Evolutionary conservation across 192 early-diverging fungal species (phyloP).

Genomic region (Mortierella antarctica): DNA sequence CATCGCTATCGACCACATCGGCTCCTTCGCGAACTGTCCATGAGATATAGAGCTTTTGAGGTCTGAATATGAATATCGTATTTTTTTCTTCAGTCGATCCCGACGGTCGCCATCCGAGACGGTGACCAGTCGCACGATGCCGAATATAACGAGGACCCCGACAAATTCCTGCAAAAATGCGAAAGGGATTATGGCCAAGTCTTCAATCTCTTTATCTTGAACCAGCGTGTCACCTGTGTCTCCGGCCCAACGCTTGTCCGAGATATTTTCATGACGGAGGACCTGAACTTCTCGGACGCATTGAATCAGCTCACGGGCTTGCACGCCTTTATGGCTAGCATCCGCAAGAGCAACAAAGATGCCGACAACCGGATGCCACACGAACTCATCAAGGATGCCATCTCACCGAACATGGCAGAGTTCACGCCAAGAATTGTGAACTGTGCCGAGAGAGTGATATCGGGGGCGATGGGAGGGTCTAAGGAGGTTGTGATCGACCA

Average conservation of each 20-base stretch:
- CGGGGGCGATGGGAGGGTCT: constrained; percentile 18
- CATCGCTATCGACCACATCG: no score
- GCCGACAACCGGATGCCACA: constrained; percentile 11
- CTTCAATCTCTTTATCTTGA: constrained; percentile 24
- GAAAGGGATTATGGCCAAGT: constrained; percentile 32
- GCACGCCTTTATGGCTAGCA: constrained; percentile 1
- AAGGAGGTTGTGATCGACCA: constrained; percentile 20
- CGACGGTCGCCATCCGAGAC: constrained; percentile 11
- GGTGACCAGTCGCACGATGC: constrained; percentile 34
- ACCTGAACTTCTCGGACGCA: constrained; percentile 23
- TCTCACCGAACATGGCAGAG: constrained; percentile 49
- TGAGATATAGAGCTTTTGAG: no score
- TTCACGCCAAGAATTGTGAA: constrained; percentile 50
- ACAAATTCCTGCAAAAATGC: constrained; percentile 9
- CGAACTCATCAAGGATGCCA: constrained; percentile 33
- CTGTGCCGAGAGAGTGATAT: background rate
- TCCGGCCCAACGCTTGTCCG: constrained; percentile 32
- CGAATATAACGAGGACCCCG: constrained; percentile 13
- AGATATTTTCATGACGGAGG: constrained; percentile 51
- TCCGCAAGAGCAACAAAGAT: constrained; percentile 24
- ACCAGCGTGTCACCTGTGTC: constrained; percentile 26
- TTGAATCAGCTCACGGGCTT: constrained; percentile 22
- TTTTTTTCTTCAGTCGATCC: constrained; percentile 14
- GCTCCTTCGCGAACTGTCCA: no score
- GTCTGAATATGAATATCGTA: background rate